phyloP scores from a whole-genome alignment of 371 early-diverging fungal genomes.

The Apophysomyces trapeziformis region DNA sequence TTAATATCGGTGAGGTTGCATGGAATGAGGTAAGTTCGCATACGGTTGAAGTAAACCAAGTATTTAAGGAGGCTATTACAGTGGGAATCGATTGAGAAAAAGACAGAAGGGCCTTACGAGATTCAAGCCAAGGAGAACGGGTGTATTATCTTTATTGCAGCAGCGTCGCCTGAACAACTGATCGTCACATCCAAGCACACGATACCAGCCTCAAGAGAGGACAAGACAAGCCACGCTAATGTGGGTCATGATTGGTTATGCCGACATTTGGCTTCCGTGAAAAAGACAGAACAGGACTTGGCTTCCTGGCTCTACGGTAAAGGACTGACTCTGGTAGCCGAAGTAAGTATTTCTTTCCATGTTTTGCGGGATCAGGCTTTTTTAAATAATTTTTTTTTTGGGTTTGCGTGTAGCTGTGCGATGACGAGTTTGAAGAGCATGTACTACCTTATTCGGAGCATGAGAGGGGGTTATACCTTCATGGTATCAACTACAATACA shows the following conservation, averaged over 20 bases:
- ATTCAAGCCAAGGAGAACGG: slow-evolving; percentile 96
- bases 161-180: slow-evolving; percentile 59
- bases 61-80: slow-evolving; percentile 14
- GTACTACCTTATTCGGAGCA: slow-evolving; percentile 84
- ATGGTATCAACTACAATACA: slow-evolving; percentile 90
- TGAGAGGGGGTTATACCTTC: slow-evolving; percentile 84
- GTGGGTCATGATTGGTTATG: slow-evolving; percentile 83
- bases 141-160: slow-evolving; percentile 89
- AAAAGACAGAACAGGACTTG: slow-evolving; percentile 66
- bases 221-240: slow-evolving; percentile 46
- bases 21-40: slow-evolving; percentile 46
- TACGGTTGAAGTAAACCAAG: not conserved
- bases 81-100: slow-evolving; percentile 60
- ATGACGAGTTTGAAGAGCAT: slow-evolving; percentile 96
- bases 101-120: slow-evolving; percentile 87
- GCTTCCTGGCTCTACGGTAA: slow-evolving; percentile 71
- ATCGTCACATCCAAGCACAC: slow-evolving; percentile 92
- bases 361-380: too few relatives aligned
- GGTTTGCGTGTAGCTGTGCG: slow-evolving; percentile 69
- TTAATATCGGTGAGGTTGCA: slow-evolving; percentile 73
- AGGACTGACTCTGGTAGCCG: slow-evolving; percentile 83
- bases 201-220: slow-evolving; percentile 40
- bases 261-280: slow-evolving; percentile 61
- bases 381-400: too few relatives aligned
- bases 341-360: slow-evolving; percentile 49